Percentiles rank a stretch among this genome's conserved stretches.
Evolutionary conservation across 2,329 filamentous ascomycete species (phyloP).

Genomic region (Cladosporium halotolerans): DNA sequence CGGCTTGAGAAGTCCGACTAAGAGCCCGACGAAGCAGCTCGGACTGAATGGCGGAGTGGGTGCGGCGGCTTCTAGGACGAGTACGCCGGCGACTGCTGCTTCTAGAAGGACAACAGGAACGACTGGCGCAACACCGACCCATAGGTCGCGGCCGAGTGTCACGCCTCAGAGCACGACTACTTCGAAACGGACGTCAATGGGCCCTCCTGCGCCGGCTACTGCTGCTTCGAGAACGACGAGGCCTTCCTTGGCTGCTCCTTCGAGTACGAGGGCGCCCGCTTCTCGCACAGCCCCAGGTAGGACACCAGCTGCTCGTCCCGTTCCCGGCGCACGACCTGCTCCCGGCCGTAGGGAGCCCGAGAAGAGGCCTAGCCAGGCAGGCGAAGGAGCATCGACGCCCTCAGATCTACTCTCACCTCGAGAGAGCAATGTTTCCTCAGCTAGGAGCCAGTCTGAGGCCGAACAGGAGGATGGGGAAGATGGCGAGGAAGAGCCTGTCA

Average conservation of each 20-base stretch:
- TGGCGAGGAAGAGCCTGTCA: conserved; percentile 20
- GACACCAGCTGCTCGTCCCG: conserved; percentile 5
- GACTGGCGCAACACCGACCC: conserved; percentile 33
- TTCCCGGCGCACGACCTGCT: conserved; percentile 12
- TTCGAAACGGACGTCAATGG: conserved; percentile 26
- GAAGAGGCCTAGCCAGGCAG: conserved; percentile 18
- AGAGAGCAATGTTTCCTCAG: conserved; percentile 17
- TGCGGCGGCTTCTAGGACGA: conserved; percentile 55
- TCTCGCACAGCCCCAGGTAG: conserved; percentile 12
- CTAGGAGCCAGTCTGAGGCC: conserved; percentile 17
- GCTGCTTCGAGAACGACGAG: conserved; percentile 12
- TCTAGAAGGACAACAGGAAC: conserved; percentile 14
- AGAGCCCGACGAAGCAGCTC: conserved; percentile 72
- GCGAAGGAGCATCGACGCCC: conserved; percentile 11
- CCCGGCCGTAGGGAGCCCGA: conserved; percentile 15
- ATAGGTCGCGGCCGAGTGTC: conserved; percentile 53
- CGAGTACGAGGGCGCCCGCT: conserved; percentile 13
- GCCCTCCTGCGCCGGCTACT: conserved; percentile 30
- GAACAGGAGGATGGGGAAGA: conserved; percentile 15
- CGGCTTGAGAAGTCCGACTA: conserved; percentile 63
- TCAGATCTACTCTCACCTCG: conserved; percentile 15
- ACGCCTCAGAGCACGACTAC: conserved; percentile 33
- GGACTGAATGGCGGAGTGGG: conserved; percentile 47
- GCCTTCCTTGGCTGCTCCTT: conserved; percentile 14
- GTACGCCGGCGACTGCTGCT: conserved; percentile 53